Percentiles rank a stretch among this genome's conserved stretches.
These are phyloP conservation scores for Chrysanthemum lavandulifolium DNA, from an alignment of 129 eudicot species.

Conservation along the genomic window DNA sequence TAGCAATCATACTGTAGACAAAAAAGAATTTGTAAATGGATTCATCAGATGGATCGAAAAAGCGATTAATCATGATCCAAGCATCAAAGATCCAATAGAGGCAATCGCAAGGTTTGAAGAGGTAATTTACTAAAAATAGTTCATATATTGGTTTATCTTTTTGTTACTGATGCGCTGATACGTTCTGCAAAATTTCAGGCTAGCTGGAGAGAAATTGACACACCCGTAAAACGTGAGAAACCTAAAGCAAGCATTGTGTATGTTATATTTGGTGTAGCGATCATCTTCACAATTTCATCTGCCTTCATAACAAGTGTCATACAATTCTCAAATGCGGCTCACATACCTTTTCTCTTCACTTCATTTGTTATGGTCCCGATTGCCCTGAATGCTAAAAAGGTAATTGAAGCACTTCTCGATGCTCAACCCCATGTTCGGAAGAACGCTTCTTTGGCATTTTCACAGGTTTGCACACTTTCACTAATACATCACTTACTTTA, in stretches of 20 bases:
- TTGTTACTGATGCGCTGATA: background rate
- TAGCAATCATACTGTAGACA: background rate
- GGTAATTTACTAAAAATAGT: background rate
- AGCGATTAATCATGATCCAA: slow-evolving; percentile 14
- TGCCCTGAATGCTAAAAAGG: slow-evolving; percentile 34
- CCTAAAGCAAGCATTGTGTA: slow-evolving; percentile 7
- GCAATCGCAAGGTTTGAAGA: slow-evolving; percentile 13
- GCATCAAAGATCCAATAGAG: background rate
- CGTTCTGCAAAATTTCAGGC: background rate
- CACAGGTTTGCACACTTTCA: slow-evolving; percentile 30
- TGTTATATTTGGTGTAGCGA: slow-evolving; percentile 1
- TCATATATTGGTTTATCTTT: background rate
- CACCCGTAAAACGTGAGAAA: background rate
- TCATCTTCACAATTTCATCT: slow-evolving; percentile 20
- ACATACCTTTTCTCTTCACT: slow-evolving; percentile 44
- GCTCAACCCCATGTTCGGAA: slow-evolving; percentile 26
- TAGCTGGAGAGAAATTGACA: slow-evolving; percentile 7
- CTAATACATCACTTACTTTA: background rate
- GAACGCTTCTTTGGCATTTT: slow-evolving; percentile 45
- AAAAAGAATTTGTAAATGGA: slow-evolving; percentile 17
- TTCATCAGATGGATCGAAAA: slow-evolving; percentile 19
- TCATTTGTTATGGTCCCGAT: slow-evolving; percentile 49
- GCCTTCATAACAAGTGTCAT: slow-evolving; percentile 42
- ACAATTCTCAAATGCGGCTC: slow-evolving; percentile 37
- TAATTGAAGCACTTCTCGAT: slow-evolving; percentile 23